A percentile compares a stretch with the other conserved stretches of the same genome.
phyloP scores from a whole-genome alignment of 2,329 filamentous ascomycete species.

The Cladophialophora immunda region DNA sequence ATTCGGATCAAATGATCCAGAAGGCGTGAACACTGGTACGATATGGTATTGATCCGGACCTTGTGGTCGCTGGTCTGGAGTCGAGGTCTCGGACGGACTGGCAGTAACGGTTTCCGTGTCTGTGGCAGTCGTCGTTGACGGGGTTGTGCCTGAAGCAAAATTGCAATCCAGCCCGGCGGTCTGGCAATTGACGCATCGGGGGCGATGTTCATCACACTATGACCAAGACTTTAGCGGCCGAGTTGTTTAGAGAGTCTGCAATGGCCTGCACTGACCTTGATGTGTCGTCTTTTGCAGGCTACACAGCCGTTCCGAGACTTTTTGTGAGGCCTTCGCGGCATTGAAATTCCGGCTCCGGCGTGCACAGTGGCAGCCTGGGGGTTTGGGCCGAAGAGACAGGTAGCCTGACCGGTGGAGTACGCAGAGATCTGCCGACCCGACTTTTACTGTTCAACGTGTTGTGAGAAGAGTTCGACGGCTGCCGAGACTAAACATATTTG shows the following conservation, averaged over 20 bases:
- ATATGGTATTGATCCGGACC: neutral
- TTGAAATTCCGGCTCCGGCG: neutral
- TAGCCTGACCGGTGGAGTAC: neutral
- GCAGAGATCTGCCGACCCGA: neutral
- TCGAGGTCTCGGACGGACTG: constrained; percentile 10
- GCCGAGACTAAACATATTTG: neutral
- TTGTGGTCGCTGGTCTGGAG: constrained; percentile 12
- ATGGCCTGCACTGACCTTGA: constrained; percentile 44
- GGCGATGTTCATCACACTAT: constrained; percentile 48
- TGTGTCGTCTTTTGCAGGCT: constrained; percentile 50
- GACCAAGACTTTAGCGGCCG: neutral
- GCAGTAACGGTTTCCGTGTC: neutral
- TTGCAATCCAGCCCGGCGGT: constrained; percentile 37
- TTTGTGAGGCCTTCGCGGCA: constrained; percentile 45
- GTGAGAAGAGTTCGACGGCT: neutral
- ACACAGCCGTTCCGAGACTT: constrained; percentile 51
- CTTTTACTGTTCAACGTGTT: too few species aligned
- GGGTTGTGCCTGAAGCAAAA: constrained; percentile 21
- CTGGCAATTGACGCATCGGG: constrained; percentile 46
- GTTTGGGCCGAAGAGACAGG: neutral
- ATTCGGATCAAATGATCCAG: constrained; percentile 26
- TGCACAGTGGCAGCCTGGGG: neutral
- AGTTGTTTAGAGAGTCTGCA: too few species aligned
- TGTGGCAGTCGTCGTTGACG: neutral
- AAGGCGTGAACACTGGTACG: neutral